A percentile compares a stretch with the other conserved stretches of the same genome.
phyloP scores from a whole-genome alignment of 2,329 filamentous ascomycete species.

The Stagonosporopsis cucurbitacearum region DNA sequence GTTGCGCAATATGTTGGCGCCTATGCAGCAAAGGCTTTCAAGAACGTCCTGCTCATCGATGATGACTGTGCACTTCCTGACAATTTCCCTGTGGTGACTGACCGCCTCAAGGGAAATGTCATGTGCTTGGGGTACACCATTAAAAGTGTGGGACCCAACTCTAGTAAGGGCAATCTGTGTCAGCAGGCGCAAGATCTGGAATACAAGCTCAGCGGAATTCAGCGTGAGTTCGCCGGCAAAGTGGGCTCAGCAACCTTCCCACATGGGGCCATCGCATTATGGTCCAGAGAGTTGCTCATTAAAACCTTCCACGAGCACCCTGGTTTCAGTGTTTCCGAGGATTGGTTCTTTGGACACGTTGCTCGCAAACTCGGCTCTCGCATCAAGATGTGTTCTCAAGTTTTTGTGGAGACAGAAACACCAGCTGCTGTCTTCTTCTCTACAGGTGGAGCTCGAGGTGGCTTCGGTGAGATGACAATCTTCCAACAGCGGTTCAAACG shows the following conservation, averaged over 20 bases:
- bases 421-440: conserved; percentile 54
- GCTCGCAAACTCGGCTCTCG: conserved; percentile 54
- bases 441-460: conserved; percentile 51
- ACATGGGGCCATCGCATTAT: conserved; percentile 59
- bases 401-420: conserved; percentile 61
- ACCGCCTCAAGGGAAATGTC: conserved; percentile 51
- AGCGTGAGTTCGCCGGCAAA: conserved; percentile 53
- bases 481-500: conserved; percentile 58
- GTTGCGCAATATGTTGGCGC: conserved; percentile 59
- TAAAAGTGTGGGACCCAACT: conserved; percentile 17
- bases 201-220: conserved; percentile 59
- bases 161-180: conserved; percentile 35
- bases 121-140: conserved; percentile 57
- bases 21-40: conserved; percentile 54
- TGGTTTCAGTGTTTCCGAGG: conserved; percentile 58
- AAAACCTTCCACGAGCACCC: conserved; percentile 57
- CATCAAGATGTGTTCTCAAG: conserved; percentile 57
- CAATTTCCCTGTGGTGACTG: conserved; percentile 56
- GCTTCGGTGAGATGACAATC: conserved; percentile 62
- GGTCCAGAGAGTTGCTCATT: conserved; percentile 55
- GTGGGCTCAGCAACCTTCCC: conserved; percentile 58
- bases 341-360: conserved; percentile 61
- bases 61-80: conserved; percentile 58
- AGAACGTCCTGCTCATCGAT: conserved; percentile 58
- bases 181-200: conserved; percentile 59